phyloP scores from a whole-genome alignment of 768 basidiomycete genomes.

The Auricularia cornea region DNA sequence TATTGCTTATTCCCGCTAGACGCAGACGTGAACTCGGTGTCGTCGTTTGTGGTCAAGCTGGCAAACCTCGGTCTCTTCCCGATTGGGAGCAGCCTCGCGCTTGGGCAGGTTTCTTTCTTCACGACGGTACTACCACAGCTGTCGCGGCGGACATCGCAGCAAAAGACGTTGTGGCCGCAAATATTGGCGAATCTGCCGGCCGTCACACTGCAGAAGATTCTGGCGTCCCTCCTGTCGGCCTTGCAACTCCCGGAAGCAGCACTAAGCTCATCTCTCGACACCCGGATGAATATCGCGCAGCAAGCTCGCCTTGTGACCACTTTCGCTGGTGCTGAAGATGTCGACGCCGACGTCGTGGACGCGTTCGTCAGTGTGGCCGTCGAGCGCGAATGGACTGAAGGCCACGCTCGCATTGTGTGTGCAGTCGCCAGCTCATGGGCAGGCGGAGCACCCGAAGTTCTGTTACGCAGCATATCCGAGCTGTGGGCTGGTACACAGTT shows the following conservation, averaged over 20 bases:
- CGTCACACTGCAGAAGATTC: conserved; percentile 45
- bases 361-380: not conserved
- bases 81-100: conserved; percentile 14
- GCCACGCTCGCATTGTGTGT: conserved; percentile 33
- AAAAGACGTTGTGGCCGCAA: conserved; percentile 35
- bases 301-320: conserved; percentile 44
- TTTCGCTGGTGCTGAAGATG: conserved; percentile 39
- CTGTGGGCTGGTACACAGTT: conserved; percentile 73
- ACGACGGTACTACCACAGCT: conserved; percentile 40
- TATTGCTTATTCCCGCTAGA: conserved; percentile 23
- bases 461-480: conserved; percentile 18
- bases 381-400: not conserved
- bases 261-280: conserved; percentile 23
- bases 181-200: conserved; percentile 43
- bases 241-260: conserved; percentile 24
- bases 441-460: not conserved
- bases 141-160: conserved; percentile 26
- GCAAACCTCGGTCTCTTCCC: conserved; percentile 63
- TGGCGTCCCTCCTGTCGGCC: conserved; percentile 51
- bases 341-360: not conserved
- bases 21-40: conserved; percentile 31
- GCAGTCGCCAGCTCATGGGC: conserved; percentile 54
- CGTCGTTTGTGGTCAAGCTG: conserved; percentile 55
- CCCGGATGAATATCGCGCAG: conserved; percentile 39
- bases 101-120: conserved; percentile 67